Conservation (phyloP, 768 basidiomycete genomes). For the Gloeophyllum trabeum region DNA sequence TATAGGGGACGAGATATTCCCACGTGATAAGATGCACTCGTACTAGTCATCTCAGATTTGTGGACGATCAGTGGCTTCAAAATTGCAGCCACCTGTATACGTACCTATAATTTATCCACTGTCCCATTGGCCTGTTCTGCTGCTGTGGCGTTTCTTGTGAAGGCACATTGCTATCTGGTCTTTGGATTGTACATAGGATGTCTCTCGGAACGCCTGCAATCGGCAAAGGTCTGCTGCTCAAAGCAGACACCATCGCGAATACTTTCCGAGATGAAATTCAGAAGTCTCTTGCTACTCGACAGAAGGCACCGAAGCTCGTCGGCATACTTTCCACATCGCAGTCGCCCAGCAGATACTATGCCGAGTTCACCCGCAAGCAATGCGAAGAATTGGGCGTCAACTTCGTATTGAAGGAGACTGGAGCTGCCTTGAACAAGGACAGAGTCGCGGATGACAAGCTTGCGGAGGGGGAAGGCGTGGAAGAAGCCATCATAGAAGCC, state of each 20-base stretch:
- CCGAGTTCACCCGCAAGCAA: constrained; percentile 86
- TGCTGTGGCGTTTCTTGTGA: not conserved
- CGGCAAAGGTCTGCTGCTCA: constrained; percentile 71
- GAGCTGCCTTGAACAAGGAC: constrained; percentile 35
- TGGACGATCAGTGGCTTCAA: no score
- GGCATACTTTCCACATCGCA: constrained; percentile 86
- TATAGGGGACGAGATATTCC: no score
- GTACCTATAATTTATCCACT: not conserved
- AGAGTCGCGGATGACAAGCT: constrained; percentile 17
- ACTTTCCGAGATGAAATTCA: constrained; percentile 65
- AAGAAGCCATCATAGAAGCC: constrained; percentile 92
- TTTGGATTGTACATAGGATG: not conserved
- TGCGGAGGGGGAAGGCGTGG: constrained; percentile 80
- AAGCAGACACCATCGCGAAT: constrained; percentile 66
- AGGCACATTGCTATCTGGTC: not conserved
- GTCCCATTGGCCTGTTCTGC: not conserved
- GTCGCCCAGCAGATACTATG: constrained; percentile 71
- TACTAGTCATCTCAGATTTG: no score
- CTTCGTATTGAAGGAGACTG: constrained; percentile 70
- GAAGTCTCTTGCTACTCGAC: constrained; percentile 21
- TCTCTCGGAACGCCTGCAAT: not conserved
- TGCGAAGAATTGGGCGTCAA: constrained; percentile 83
- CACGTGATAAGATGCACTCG: no score
- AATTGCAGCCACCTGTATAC: no score
- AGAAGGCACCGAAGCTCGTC: constrained; percentile 61